Evolutionary conservation across 2,329 filamentous ascomycete species (phyloP), one percentile per base, ranked within the genome.

Genomic region (Hymenoscyphus repandus): DNA sequence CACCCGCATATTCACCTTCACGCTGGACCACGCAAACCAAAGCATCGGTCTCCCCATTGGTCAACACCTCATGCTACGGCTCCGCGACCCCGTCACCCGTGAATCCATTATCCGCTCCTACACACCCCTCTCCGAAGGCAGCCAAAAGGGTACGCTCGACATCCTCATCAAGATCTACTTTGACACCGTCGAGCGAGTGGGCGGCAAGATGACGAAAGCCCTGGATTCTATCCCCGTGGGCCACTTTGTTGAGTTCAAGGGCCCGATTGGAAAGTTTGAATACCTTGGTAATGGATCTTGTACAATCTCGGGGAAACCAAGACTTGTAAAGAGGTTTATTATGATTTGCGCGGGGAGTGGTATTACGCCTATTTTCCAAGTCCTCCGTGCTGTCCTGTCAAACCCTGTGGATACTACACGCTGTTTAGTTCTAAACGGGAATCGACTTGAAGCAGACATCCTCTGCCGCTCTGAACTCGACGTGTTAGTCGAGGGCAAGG

Each of bases 301-400:
- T 60, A 64, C 70, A 0, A 70, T 95, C 38, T 79, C 79, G 31
- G 78, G 78, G 0, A 74, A 72, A 17, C 66, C 73, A 51, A 72
- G 83, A 9, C 68, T 60, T 0, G 78, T 95, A 1, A 78, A 76
- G 47, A 78, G 77, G 11, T 89, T 96, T 67, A 74, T 87, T 64
- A 95, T 96, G 90, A 83, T 96, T 31, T 93, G 88, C 60, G 91
- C 79, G 12, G 91, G 91, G 5, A 88, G 82, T n/a, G 91, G 91
- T 1, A 86, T 96, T 62, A 96, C 91, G n/a, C 91, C 91, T 0
- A 88, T 96, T 56, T 93, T 85, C 65, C 88, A 93, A 63, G 87
- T 95, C 2, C 72, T 95, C 47, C 75, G 88, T 6, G 85, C 88
- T 0, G 79, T 95, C 0, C 77, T 90, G 66, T 74, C 77, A 41